Evolutionary conservation across 148 eudicot species (phyloP), one percentile per base, ranked within the genome.

Genomic region (Tetragonia tetragonoides): DNA sequence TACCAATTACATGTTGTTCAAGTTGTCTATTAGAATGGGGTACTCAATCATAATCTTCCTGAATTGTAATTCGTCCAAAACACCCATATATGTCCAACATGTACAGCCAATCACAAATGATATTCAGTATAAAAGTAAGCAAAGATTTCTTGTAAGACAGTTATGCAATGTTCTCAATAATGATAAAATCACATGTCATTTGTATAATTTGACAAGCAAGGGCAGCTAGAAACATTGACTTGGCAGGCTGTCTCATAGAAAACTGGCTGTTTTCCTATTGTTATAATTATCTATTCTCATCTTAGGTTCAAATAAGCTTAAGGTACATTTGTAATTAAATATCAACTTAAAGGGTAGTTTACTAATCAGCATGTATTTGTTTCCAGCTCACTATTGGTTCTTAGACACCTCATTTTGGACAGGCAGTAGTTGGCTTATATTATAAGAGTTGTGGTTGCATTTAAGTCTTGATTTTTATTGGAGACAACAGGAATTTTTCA

Each of bases 121-220:
- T 47, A 49, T 39, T 12, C 47, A 65, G 47, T 65, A 28, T 12
- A 16, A 18, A 66, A 54, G 11, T 21, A 64, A 46, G 11, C 2
- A 49, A 5, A 65, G 8, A 63, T 66, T 49, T 47, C 70, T 28
- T 66, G 51, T 49, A 54, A 34, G 79, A 59, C 56, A 77, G 63
- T 56, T 66, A 76, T 76, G 53, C n/a, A 70, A 77, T 46, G 67
- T 60, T 57, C 70, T 78, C 64, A 66, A 68, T 61, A 47, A 10
- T 42, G 70, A 70, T 61, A 41, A 77, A 68, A 10, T 72, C 76
- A 79, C 77, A 79, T 79, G 81, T 79, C 81, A 79, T 65, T 49
- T 73, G 71, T 79, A 73, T 14, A 79, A 72, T 56, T 44, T 64
- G 81, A 79, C 81, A 79, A 79, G 81, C 81, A 73, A 79, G 34